phyloP scores from a whole-genome alignment of 129 eudicot species.

The Saposhnikovia divaricata region DNA sequence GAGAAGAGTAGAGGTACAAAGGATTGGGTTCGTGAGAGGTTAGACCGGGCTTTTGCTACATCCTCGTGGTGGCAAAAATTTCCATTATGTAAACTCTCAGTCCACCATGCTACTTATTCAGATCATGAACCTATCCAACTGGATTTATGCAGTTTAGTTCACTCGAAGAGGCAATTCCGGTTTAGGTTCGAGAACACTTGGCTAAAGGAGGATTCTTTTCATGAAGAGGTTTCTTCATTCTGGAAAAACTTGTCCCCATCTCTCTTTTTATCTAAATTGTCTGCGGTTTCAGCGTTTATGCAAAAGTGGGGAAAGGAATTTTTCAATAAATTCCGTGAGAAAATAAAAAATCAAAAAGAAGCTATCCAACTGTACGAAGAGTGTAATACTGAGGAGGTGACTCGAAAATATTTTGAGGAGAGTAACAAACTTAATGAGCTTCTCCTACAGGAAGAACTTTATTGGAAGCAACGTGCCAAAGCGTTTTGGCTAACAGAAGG shows the following conservation, averaged over 20 bases:
- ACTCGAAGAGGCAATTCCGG: not conserved
- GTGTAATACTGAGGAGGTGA: no score
- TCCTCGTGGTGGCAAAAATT: not conserved
- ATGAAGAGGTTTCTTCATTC: not conserved
- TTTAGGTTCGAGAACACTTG: not conserved
- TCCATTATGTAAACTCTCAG: not conserved
- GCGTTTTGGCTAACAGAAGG: no score
- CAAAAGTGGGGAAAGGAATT: not conserved
- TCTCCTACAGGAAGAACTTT: no score
- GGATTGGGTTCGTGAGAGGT: no score
- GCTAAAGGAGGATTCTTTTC: not conserved
- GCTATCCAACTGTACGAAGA: no score
- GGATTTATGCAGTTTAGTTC: not conserved
- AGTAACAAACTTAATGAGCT: no score
- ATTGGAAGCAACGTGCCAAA: no score
- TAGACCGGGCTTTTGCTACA: no score
- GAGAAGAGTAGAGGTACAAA: no score
- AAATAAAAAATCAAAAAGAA: not conserved
- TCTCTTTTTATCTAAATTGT: not conserved
- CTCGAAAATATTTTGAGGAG: no score
- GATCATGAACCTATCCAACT: not conserved
- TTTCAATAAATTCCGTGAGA: not conserved
- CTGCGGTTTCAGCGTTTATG: not conserved
- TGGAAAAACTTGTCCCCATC: not conserved
- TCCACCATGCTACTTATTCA: not conserved